Evolutionary conservation across 2,329 filamentous ascomycete species (phyloP), one percentile per base, ranked within the genome.

Genomic region (Pleoardoris graminearum): DNA sequence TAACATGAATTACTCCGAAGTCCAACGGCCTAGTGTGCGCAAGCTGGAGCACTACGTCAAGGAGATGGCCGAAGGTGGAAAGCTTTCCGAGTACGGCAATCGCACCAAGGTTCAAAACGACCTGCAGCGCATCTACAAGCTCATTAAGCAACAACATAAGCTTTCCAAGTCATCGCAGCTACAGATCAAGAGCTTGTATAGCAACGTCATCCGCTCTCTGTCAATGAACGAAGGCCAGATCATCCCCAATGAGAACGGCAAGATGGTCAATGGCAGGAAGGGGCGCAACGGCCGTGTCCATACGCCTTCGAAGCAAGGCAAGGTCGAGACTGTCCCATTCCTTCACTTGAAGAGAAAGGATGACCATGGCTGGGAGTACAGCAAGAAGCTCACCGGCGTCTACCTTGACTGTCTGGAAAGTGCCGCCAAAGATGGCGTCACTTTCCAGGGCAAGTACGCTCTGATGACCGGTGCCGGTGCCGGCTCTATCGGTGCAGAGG

Each of bases 181-280:
- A 33, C 91, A 99, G 77, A 97, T 99, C 79, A 97, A 96, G 83
- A 87, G 84, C 64, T 80, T 99, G 12, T 99, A 99, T 75, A 88
- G 88, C 70, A 94, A 97, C 68, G 91, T 99, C 56, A 85, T 97
- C 60, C 91, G 93, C 61, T 95, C 94, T 16, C 80, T 99, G 32
- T 89, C 89, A 54, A 99, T 99, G 94, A 99, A 96, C 68, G 93
- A 99, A 77, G 92, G 88, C 71, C 93, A 97, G 72, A 97, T 99
- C 67, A 88, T 99, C 60, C 90, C 92, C 32, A 89, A 89, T 71
- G 91, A 96, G 69, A 89, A 87, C 61, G 85, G 85, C 68, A 91
- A 89, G 76, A 69, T 76, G 71, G 73, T 75, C 48, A 82, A 81
- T 61, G 82, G 80, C 54, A 85, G 83, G 73, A 85, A 84, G 71